Percentiles rank a stretch among this genome's conserved stretches.
These are phyloP conservation scores for Aureobasidium sp. DNA, from an alignment of 2,329 filamentous ascomycete species.

Conservation along the genomic window DNA sequence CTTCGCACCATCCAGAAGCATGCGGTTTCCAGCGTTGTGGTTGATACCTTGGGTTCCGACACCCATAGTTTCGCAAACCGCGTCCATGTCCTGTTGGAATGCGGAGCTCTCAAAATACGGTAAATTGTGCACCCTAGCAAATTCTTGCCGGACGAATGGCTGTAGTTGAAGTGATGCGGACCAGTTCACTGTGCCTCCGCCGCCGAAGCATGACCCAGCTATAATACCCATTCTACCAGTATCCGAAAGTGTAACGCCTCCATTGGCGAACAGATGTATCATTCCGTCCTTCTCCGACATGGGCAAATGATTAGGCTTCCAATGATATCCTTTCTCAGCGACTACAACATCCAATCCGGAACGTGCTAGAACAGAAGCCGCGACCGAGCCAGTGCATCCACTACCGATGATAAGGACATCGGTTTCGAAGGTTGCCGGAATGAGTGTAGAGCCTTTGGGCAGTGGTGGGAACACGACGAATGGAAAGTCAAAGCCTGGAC, in stretches of 20 bases:
- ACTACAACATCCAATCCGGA: slow-evolving; percentile 69
- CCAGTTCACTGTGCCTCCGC: slow-evolving; percentile 87
- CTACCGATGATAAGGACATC: slow-evolving; percentile 83
- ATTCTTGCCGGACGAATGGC: slow-evolving; percentile 69
- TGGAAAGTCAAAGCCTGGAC: slow-evolving; percentile 46
- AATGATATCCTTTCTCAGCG: slow-evolving; percentile 75
- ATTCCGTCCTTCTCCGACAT: slow-evolving; percentile 57
- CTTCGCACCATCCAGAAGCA: slow-evolving; percentile 63
- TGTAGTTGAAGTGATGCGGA: slow-evolving; percentile 60
- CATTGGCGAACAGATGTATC: slow-evolving; percentile 61
- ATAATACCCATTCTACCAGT: slow-evolving; percentile 48
- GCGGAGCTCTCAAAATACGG: slow-evolving; percentile 64
- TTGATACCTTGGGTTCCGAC: slow-evolving; percentile 56
- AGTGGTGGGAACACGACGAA: slow-evolving; percentile 56
- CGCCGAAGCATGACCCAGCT: slow-evolving; percentile 69
- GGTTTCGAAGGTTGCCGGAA: slow-evolving; percentile 56
- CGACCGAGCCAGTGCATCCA: slow-evolving; percentile 76
- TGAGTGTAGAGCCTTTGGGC: slow-evolving; percentile 10
- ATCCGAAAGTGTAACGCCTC: slow-evolving; percentile 50
- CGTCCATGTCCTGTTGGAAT: slow-evolving; percentile 72
- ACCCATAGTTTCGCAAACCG: slow-evolving; percentile 72
- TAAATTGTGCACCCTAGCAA: slow-evolving; percentile 57
- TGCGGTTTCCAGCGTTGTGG: slow-evolving; percentile 64
- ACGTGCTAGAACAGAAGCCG: slow-evolving; percentile 71
- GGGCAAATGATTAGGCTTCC: slow-evolving; percentile 61